Evolutionary conservation across 1,284 basidiomycete species (phyloP).

Genomic region (Pascua sp.): DNA sequence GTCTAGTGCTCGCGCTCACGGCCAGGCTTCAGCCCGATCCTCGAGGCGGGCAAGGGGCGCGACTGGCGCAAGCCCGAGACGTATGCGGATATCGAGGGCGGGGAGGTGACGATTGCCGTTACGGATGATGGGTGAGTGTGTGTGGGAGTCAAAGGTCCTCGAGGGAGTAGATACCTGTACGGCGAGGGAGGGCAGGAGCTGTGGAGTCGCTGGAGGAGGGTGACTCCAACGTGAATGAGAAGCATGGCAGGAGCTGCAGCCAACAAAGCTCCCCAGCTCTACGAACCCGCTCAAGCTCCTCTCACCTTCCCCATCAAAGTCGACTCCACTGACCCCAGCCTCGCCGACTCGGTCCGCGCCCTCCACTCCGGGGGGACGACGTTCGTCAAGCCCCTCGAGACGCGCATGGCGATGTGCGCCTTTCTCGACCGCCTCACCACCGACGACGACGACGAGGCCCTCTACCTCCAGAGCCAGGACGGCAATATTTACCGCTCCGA

Average conservation of each 20-base stretch:
- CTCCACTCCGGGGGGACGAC: constrained; percentile 57
- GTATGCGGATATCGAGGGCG: constrained; percentile 55
- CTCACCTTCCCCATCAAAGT: background rate
- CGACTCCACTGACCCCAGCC: constrained; percentile 49
- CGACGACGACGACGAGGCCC: constrained; percentile 50
- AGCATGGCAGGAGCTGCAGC: background rate
- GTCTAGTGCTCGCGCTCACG: constrained; percentile 30
- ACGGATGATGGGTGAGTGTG: constrained; percentile 72
- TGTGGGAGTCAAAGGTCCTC: too few relatives aligned
- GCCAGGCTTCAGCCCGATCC: constrained; percentile 30
- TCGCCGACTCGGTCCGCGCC: constrained; percentile 69
- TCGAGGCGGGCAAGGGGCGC: background rate
- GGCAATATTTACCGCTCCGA: constrained; percentile 66
- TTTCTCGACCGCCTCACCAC: constrained; percentile 56
- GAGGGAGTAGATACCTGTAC: too few relatives aligned
- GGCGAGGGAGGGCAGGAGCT: too few relatives aligned
- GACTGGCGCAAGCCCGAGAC: constrained; percentile 28
- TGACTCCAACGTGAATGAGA: background rate
- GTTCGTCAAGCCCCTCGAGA: constrained; percentile 71
- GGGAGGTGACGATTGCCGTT: constrained; percentile 67
- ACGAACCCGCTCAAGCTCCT: background rate
- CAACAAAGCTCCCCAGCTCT: too few relatives aligned
- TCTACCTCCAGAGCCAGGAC: constrained; percentile 85
- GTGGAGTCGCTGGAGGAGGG: background rate
- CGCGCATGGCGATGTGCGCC: constrained; percentile 62